Conservation (phyloP, 2,329 filamentous ascomycete species). For the Fusarium bulbicola region DNA sequence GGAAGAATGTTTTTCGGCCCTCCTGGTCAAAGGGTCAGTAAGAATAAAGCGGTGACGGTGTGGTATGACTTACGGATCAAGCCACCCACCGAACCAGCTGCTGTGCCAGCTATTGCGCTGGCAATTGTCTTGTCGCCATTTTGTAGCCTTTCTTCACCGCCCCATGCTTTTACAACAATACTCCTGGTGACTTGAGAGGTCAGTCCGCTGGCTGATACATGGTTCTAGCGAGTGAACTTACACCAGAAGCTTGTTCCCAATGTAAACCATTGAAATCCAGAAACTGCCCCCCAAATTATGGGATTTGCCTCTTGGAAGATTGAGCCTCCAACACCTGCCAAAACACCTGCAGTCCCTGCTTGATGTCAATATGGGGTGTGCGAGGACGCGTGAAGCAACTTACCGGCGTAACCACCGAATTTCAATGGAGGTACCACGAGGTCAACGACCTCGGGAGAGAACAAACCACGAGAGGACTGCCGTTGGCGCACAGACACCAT, state of each 20-base stretch:
- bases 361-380: slow-evolving; percentile 32
- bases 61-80: slow-evolving; percentile 57
- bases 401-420: slow-evolving; percentile 69
- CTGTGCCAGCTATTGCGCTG: slow-evolving; percentile 75
- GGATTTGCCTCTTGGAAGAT: slow-evolving; percentile 75
- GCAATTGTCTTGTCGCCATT: slow-evolving; percentile 69
- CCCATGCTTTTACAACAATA: slow-evolving; percentile 58
- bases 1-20: slow-evolving; percentile 63
- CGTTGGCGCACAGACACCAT: slow-evolving; percentile 33
- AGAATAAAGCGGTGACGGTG: not conserved
- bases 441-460: slow-evolving; percentile 56
- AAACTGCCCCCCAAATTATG: slow-evolving; percentile 74
- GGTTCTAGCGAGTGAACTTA: slow-evolving; percentile 49
- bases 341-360: slow-evolving; percentile 66
- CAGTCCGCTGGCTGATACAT: not conserved
- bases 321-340: slow-evolving; percentile 74
- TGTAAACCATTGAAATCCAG: slow-evolving; percentile 82
- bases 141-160: slow-evolving; percentile 62
- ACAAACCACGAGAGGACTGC: slow-evolving; percentile 47
- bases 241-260: slow-evolving; percentile 82
- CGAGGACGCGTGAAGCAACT: slow-evolving; percentile 2
- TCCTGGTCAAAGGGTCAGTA: slow-evolving; percentile 49
- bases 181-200: slow-evolving; percentile 57
- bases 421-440: slow-evolving; percentile 63
- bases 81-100: slow-evolving; percentile 71